Conservation (phyloP, 257 asterid genomes). For the Anisodus acutangulus region DNA sequence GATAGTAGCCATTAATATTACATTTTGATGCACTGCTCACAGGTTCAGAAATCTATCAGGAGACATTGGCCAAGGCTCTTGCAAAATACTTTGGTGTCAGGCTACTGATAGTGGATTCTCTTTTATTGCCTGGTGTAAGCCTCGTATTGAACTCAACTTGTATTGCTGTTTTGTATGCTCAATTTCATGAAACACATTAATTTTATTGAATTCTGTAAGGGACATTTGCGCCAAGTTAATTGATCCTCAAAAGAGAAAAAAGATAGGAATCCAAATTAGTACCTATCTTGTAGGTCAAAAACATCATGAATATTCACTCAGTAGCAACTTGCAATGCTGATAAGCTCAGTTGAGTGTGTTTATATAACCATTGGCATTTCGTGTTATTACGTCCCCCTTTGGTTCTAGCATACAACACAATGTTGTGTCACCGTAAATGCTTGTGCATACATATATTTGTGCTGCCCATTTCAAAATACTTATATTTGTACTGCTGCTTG, state of each 20-base stretch:
- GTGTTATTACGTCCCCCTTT: not conserved
- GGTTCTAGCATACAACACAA: constrained; percentile 8
- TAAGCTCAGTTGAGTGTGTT: not conserved
- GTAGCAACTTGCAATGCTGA: not conserved
- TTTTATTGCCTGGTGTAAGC: constrained; percentile 75
- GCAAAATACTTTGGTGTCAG: constrained; percentile 65
- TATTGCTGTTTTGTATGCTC: constrained; percentile 27
- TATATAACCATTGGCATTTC: constrained; percentile 4
- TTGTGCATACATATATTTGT: not conserved
- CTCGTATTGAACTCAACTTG: constrained; percentile 31
- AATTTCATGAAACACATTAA: constrained; percentile 13
- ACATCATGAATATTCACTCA: not conserved
- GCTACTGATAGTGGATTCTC: constrained; percentile 72
- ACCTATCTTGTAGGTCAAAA: not conserved
- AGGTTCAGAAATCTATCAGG: constrained; percentile 96
- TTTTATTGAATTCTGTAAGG: not conserved
- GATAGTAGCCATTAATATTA: constrained; percentile 21
- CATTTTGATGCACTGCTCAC: constrained; percentile 9
- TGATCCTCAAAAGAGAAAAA: constrained; percentile 15
- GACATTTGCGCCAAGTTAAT: constrained; percentile 15
- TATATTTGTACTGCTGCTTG: not conserved
- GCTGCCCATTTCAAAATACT: not conserved
- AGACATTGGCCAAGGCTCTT: constrained; percentile 77
- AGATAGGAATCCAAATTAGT: not conserved
- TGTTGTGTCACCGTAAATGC: not conserved